Conservation (phyloP, 140 eudicot genomes). For the Stevia rebaudiana region DNA sequence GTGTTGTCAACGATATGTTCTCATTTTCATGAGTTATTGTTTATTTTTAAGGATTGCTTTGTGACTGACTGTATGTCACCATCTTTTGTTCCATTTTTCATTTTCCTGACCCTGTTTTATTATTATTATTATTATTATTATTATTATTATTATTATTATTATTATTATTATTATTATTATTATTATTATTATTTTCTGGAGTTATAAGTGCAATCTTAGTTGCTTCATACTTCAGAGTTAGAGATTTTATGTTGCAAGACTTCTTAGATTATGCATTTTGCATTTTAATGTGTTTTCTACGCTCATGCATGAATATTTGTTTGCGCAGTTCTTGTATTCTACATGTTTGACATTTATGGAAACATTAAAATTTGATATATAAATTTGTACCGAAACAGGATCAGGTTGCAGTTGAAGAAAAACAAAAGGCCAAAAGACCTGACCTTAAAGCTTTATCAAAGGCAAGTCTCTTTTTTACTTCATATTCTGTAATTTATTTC, state of each 20-base stretch:
- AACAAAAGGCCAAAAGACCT: slow-evolving; percentile 65
- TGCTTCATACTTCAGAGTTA: not conserved
- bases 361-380: slow-evolving; percentile 4
- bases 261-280: slow-evolving; percentile 9
- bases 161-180: no score
- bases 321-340: not conserved
- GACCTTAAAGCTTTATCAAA: slow-evolving; percentile 70
- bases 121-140: no score
- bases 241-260: not conserved
- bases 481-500: not conserved
- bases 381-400: slow-evolving; percentile 36
- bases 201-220: slow-evolving; percentile 3
- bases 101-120: not conserved
- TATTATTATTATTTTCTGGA: not conserved
- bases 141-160: no score
- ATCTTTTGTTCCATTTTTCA: not conserved
- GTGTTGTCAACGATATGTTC: not conserved
- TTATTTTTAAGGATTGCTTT: not conserved
- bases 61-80: not conserved
- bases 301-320: not conserved
- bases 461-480: slow-evolving; percentile 39
- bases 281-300: not conserved
- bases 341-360: not conserved
- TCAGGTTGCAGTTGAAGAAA: slow-evolving; percentile 25
- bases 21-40: not conserved